Evolutionary conservation across 106 monocot species (phyloP), one percentile per base, ranked within the genome.

Genomic region (Dendrobium nobile): DNA sequence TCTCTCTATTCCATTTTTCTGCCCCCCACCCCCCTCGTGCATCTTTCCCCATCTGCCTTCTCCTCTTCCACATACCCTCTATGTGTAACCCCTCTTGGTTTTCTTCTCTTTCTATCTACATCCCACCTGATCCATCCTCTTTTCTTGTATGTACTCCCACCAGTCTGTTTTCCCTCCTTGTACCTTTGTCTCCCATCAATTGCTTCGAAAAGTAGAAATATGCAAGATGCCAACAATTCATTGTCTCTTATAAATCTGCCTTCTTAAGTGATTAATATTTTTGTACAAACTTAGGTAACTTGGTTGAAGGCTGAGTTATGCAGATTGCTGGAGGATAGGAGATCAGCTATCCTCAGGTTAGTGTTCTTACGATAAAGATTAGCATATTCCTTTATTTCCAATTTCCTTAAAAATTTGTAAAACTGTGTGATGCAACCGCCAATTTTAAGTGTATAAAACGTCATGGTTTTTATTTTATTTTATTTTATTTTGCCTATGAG

Each of bases 301-400:
- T 95, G 90, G 95, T 84, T 92, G 79, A 95, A 89, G 81, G 92
- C 85, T 82, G 92, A 95, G 78, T 79, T 95, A 79, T 95, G 95
- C 85, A 89, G 83, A 80, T 73, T 95, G 67, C 86, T 95, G 67
- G 95, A 89, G 87, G 95, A 95, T 81, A 92, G 86, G 87, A 85
- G 92, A 90, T 89, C 90, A 40, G 90, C 90, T 68, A 24, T 88
- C 75, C 89, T 95, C 43, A 89, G 95, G 95, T 95, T 79, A 47
- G 77, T 84, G 11, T 20, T 41, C 70, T 37, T 70, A 70, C 4
- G 19, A 61, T n/a, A 61, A 61, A 22, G 22, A 61, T 61, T 61
- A 22, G 22, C 61, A 61, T 61, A 22, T 7, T 37, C 37, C 8
- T 61, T n/a, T 61, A 22, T 22, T 22, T 22, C 22, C n/a, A 61